Conservation (phyloP, 176 grass and related monocot species). For the Carex kokanica region DNA sequence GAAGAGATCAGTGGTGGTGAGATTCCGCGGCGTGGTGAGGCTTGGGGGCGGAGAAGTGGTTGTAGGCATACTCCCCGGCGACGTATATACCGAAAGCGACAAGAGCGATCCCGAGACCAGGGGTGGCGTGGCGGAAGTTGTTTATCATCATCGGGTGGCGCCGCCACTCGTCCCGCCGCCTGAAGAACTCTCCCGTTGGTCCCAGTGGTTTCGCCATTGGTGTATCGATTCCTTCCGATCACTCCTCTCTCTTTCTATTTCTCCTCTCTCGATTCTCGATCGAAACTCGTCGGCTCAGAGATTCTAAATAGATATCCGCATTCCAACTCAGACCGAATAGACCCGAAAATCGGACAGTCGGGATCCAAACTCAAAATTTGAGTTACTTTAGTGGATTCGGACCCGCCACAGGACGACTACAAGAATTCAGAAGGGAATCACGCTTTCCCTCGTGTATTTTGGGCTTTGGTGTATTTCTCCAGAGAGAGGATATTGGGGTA, state of each 20-base stretch:
- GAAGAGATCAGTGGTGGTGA: background rate
- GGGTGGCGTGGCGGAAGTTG: slow-evolving; percentile 71
- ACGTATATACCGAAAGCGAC: slow-evolving; percentile 97
- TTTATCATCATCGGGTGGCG: slow-evolving; percentile 72
- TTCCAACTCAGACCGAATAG: too few relatives aligned
- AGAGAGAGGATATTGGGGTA: background rate
- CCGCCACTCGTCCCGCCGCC: slow-evolving; percentile 87
- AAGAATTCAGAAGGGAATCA: background rate
- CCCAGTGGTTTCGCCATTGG: slow-evolving; percentile 55
- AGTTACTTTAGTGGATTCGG: too few relatives aligned
- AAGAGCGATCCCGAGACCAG: slow-evolving; percentile 87
- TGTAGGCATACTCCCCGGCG: slow-evolving; percentile 83
- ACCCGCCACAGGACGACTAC: background rate
- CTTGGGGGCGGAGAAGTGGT: slow-evolving; percentile 46
- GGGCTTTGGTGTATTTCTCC: background rate
- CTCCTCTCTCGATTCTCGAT: background rate
- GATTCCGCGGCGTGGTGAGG: slow-evolving; percentile 42
- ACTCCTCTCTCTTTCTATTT: background rate
- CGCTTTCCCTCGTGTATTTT: background rate
- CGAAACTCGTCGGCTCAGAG: background rate
- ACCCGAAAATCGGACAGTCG: too few relatives aligned
- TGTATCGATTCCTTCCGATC: slow-evolving; percentile 31
- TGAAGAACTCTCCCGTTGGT: slow-evolving; percentile 92
- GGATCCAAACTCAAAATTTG: too few relatives aligned
- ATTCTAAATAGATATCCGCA: background rate